Evolutionary conservation across 2,329 filamentous ascomycete genomes (phyloP).

Genomic region (Ophiocordyceps sinensis): DNA sequence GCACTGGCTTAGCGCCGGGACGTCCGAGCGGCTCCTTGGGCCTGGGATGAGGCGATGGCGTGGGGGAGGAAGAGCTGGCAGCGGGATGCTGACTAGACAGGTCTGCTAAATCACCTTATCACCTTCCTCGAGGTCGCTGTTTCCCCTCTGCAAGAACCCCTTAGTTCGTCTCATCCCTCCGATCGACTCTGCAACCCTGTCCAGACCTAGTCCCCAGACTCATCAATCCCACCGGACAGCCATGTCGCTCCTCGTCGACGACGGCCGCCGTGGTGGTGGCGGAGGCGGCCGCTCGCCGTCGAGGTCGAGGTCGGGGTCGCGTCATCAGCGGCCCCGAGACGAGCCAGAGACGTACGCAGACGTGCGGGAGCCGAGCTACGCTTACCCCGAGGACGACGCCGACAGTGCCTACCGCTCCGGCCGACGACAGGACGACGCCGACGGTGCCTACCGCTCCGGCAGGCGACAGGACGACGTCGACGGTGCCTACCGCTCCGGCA

Average conservation of each 20-base stretch:
- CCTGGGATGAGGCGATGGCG: too few relatives aligned
- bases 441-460: slow-evolving; percentile 16
- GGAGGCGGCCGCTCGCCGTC: slow-evolving; percentile 30
- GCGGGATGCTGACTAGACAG: too few relatives aligned
- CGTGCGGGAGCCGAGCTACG: slow-evolving; percentile 26
- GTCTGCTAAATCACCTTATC: too few relatives aligned
- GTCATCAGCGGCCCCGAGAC: slow-evolving; percentile 18
- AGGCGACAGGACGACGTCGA: slow-evolving; percentile 25
- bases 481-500: slow-evolving; percentile 16
- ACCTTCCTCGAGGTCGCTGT: too few relatives aligned
- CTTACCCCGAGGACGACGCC: slow-evolving; percentile 26
- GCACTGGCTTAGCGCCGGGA: slow-evolving; percentile 1
- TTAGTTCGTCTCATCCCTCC: too few relatives aligned
- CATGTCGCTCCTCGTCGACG: slow-evolving; percentile 39
- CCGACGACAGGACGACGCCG: slow-evolving; percentile 16
- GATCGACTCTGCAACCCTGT: too few relatives aligned
- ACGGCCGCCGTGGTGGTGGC: slow-evolving; percentile 20
- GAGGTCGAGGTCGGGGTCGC: slow-evolving; percentile 29
- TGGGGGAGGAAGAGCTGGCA: too few relatives aligned
- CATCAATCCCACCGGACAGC: neutral
- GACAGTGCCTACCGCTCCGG: slow-evolving; percentile 19
- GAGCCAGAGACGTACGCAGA: slow-evolving; percentile 21
- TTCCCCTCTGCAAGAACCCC: too few relatives aligned
- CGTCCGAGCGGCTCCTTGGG: slow-evolving; percentile 1
- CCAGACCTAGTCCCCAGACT: too few relatives aligned